Conservation (phyloP, 1,284 basidiomycete species). For the Trichosporon asahii region DNA sequence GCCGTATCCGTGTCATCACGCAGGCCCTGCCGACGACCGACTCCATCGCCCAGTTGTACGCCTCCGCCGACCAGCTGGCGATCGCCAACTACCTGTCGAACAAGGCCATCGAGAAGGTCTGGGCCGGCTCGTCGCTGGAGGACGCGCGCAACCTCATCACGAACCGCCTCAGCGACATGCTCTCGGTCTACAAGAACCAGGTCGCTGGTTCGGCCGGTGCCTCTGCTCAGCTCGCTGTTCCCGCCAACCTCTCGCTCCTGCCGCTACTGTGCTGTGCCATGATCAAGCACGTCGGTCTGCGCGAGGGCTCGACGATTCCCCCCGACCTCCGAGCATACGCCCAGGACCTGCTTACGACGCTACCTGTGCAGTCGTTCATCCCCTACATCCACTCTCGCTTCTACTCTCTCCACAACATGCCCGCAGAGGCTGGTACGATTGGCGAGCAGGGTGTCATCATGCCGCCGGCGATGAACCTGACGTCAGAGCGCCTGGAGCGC, state of each 20-base stretch:
- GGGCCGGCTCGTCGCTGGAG: conserved; percentile 74
- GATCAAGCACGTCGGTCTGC: conserved; percentile 91
- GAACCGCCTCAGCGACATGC: conserved; percentile 85
- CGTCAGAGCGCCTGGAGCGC: conserved; percentile 87
- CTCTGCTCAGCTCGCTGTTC: conserved; percentile 86
- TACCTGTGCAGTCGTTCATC: conserved; percentile 85
- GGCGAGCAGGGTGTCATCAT: conserved; percentile 44
- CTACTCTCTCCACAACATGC: conserved; percentile 96
- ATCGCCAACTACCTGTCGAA: conserved; percentile 86
- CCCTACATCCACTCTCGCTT: conserved; percentile 94
- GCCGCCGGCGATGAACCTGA: conserved; percentile 71
- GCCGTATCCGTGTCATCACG: conserved; percentile 93
- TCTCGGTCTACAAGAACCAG: conserved; percentile 89
- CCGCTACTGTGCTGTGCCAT: conserved; percentile 85
- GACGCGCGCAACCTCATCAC: conserved; percentile 88
- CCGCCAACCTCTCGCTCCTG: conserved; percentile 90
- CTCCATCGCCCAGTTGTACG: conserved; percentile 89
- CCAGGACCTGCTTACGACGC: conserved; percentile 82
- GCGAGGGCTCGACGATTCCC: conserved; percentile 93
- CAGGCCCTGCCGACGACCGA: conserved; percentile 88
- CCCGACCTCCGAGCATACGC: conserved; percentile 94
- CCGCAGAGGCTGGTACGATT: conserved; percentile 47
- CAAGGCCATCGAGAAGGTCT: conserved; percentile 92
- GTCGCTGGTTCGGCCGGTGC: conserved; percentile 93
- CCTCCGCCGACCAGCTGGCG: conserved; percentile 90